Evolutionary conservation across 2,329 filamentous ascomycete species (phyloP), one percentile per base, ranked within the genome.

Genomic region (Colletotrichum musae): DNA sequence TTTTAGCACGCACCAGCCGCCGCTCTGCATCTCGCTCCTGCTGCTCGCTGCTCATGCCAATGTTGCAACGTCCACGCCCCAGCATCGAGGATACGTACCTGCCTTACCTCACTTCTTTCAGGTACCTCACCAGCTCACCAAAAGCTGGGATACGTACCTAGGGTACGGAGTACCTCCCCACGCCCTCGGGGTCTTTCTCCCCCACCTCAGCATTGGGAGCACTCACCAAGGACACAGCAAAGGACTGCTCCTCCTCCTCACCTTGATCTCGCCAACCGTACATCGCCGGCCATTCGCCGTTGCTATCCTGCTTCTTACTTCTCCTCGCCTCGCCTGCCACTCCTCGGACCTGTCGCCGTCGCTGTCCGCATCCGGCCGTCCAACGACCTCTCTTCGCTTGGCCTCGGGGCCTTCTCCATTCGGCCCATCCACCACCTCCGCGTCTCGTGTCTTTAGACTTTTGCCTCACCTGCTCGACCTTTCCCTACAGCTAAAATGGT

Each of bases 1-100:
- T 78, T 81, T 79, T 78, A 76, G 76, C 73, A 74, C 76, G 54
- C 62, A 67, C 54, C 66, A 64, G 53, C 32, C 41, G 60, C 62
- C 52, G 60, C 39, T 61, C 60, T 69, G 54, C 66, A 56, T 69
- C 61, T 65, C 28, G 50, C 59, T 61, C 32, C 21, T 43, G 32
- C 50, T 43, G 18, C 48, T 24, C 3, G 18, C 41, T 47, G 16
- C 56, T 47, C n/a, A 41, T 56, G 50, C 58, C 45, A 54, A 52
- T 41, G 47, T 18, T 52, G 48, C 48, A 62, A 36, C 58, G 52
- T 24, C 32, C 32, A 36, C 32, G 32, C 32, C 32, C 32, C 9
- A 3, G 32, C 36, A 61, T 21, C 47, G 13, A 60, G 18, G 16
- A 21, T 48, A 32, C 50, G 26, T 15, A 16, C 21, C 21, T 13